Evolutionary conservation across 1,139 yeast species (phyloP).

Genomic region (Wickerhamiella pararugosa): DNA sequence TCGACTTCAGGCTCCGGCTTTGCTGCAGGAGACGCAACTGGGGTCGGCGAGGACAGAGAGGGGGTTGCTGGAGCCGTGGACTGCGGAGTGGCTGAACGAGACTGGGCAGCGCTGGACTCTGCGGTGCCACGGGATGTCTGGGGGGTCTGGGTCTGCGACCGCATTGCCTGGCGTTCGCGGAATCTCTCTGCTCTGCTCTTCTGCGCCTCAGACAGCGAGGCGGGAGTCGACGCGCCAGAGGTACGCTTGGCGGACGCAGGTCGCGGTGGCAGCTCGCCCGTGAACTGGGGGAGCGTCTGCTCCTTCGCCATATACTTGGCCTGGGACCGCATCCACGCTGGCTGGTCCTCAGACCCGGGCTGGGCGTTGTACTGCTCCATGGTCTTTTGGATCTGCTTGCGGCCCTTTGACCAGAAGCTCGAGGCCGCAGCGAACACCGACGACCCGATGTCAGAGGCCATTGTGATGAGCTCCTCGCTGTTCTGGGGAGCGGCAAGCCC

Average conservation of each 20-base stretch:
- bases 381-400: conserved; percentile 47
- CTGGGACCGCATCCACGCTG: conserved; percentile 64
- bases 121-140: neutral
- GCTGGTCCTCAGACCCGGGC: conserved; percentile 33
- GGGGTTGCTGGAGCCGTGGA: neutral
- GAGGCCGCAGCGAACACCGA: conserved; percentile 54
- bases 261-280: conserved; percentile 5
- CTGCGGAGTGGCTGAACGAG: neutral
- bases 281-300: conserved; percentile 4
- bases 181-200: conserved; percentile 5
- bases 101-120: conserved; percentile 4
- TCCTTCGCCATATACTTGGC: conserved; percentile 17
- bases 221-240: neutral
- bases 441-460: conserved; percentile 45
- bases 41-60: neutral
- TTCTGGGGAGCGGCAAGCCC: conserved; percentile 3
- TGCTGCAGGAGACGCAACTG: conserved; percentile 6
- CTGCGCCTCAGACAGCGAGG: neutral
- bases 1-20: conserved; percentile 12
- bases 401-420: conserved; percentile 43
- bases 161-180: conserved; percentile 4
- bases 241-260: conserved; percentile 5
- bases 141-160: neutral
- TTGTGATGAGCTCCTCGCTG: conserved; percentile 23
- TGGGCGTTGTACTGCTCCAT: conserved; percentile 42